Evolutionary conservation across 768 basidiomycete genomes (phyloP), one percentile per base, ranked within the genome.

Genomic region (Clavaria fumosa): DNA sequence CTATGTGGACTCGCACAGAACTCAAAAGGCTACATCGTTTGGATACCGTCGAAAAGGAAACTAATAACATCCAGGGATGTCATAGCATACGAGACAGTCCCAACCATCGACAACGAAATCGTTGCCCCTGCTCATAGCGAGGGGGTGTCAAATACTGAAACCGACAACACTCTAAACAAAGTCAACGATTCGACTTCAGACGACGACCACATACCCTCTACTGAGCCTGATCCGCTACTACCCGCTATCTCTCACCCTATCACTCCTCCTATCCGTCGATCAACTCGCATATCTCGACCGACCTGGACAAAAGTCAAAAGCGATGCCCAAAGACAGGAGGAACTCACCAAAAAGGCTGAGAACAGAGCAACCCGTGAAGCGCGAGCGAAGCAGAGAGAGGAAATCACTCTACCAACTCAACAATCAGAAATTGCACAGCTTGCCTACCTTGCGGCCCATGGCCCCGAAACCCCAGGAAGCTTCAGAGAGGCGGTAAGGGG

Each of bases 401-500:
- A 22, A 35, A 10, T 22, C 20, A 17, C 34, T 22, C 34, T 35
- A 5, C 7, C 20, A 35, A 7, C 19, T 6, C 34, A 12, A n/a
- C 10, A 35, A 18, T 19, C 19, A 20, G 34, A 35, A 5, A 12
- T 18, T n/a, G 34, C 19, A n/a, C 34, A 35, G 6, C 11, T 18
- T 19, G 34, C 10, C 11, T 7, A 10, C 11, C 10, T n/a, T 19
- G 12, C 18, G 12, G 20, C 11, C 23, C 20, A 21, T 21, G 34
- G 34, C 7, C 6, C 11, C 15, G 34, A 21, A 7, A 34, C 15
- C 10, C 34, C 34, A n/a, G 23, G 6, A 35, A 7, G 6, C 7
- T 35, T 35, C 19, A 10, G 6, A 47, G 51, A 23, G 42, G 52
- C 45, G 45, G 47, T 7, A 48, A 36, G 31, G 40, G 45, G 37